These are phyloP conservation scores for Aspergillus eucalypticola DNA, from an alignment of 2,329 filamentous ascomycete genomes.

Conservation along the genomic window DNA sequence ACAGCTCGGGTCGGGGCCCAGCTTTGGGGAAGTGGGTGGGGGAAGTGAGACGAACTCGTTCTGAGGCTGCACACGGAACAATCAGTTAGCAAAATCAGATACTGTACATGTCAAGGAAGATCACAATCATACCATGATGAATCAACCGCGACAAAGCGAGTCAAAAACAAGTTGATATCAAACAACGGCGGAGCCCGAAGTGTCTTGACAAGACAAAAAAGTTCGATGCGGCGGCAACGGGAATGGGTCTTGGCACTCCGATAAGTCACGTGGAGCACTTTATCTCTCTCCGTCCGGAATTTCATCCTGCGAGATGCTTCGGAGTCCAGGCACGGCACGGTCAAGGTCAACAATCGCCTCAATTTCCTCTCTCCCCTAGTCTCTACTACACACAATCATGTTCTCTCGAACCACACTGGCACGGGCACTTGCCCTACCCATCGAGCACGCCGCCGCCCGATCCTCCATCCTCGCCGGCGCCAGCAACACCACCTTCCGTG, in stretches of 20 bases:
- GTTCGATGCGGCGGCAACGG: conserved; percentile 14
- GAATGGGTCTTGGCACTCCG: conserved; percentile 13
- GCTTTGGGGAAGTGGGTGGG: conserved; percentile 2
- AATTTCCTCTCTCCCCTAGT: background rate
- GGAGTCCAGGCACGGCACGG: background rate
- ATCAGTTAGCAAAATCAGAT: conserved; percentile 10
- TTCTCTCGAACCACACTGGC: conserved; percentile 39
- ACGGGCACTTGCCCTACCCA: conserved; percentile 31
- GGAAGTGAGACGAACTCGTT: conserved; percentile 43
- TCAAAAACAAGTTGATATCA: conserved; percentile 12
- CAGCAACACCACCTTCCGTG: conserved; percentile 34
- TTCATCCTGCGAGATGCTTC: conserved; percentile 23
- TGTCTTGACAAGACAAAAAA: conserved; percentile 22
- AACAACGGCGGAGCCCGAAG: conserved; percentile 12
- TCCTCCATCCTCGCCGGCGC: conserved; percentile 20
- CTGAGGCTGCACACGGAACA: conserved; percentile 35
- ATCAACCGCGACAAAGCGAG: conserved; percentile 17
- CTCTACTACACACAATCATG: conserved; percentile 28
- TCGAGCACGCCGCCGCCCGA: conserved; percentile 21
- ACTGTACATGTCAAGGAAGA: background rate
- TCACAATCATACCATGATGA: conserved; percentile 35
- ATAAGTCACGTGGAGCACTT: conserved; percentile 22
- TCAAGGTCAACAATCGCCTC: background rate
- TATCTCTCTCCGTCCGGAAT: conserved; percentile 35
- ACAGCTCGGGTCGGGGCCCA: conserved; percentile 11